Percentiles rank a stretch among this genome's conserved stretches.
phyloP scores from a whole-genome alignment of 257 asterid genomes.

The Solanum sparsipilum region DNA sequence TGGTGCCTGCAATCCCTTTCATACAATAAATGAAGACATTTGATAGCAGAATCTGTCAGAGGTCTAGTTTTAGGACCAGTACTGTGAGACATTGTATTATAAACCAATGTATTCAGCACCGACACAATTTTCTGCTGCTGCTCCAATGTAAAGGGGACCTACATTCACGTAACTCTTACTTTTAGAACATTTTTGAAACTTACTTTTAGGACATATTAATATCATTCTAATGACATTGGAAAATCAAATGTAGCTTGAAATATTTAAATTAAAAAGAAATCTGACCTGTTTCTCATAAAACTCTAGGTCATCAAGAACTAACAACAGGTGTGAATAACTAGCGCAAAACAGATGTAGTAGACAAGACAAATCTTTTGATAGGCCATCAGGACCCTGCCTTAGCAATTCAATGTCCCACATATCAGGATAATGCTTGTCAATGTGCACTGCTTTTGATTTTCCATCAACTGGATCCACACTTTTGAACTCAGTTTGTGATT shows the following conservation, averaged over 20 bases:
- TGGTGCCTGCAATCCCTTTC: constrained; percentile 93
- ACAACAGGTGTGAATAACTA: constrained; percentile 75
- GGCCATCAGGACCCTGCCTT: constrained; percentile 73
- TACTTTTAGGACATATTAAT: neutral
- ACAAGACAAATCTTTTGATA: constrained; percentile 56
- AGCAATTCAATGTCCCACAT: constrained; percentile 67
- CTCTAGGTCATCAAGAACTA: constrained; percentile 89
- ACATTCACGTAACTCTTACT: constrained; percentile 3
- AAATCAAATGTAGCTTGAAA: neutral
- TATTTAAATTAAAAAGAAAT: neutral
- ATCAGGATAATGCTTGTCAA: constrained; percentile 40
- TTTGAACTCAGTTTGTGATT: constrained; percentile 35
- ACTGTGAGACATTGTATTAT: constrained; percentile 53
- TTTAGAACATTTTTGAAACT: neutral
- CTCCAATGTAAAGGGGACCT: constrained; percentile 85
- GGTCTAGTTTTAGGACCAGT: constrained; percentile 31
- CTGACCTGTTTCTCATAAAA: constrained; percentile 92
- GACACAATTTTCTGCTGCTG: constrained; percentile 77
- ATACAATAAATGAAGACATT: constrained; percentile 83
- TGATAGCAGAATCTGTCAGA: constrained; percentile 68
- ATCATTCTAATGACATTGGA: neutral
- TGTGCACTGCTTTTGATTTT: constrained; percentile 23
- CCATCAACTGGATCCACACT: constrained; percentile 12
- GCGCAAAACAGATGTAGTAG: constrained; percentile 84
- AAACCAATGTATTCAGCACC: constrained; percentile 66